These are phyloP conservation scores for Aphanomyces cochlioides DNA, from an alignment of 352 stramenopile genomes.

Conservation along the genomic window DNA sequence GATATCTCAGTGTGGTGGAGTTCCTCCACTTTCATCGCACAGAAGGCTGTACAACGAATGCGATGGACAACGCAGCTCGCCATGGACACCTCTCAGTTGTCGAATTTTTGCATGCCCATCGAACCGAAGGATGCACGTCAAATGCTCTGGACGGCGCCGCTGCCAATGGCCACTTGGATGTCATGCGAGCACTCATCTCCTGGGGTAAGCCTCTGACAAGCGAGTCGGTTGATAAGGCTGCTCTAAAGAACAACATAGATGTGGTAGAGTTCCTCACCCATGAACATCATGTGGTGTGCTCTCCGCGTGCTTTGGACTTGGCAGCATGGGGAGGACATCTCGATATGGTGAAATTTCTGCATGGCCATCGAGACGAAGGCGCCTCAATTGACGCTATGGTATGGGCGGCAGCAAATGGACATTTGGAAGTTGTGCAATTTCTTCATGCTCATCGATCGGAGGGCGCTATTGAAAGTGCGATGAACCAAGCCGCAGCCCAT, in stretches of 20 bases:
- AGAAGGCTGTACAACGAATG: slow-evolving; percentile 12
- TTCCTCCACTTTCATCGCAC: slow-evolving; percentile 2
- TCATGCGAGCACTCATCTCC: not conserved
- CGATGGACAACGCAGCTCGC: slow-evolving; percentile 20
- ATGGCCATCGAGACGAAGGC: slow-evolving; percentile 13
- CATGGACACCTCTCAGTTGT: slow-evolving; percentile 31
- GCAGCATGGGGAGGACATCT: slow-evolving; percentile 39
- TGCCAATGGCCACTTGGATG: not conserved
- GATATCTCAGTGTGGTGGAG: slow-evolving; percentile 1
- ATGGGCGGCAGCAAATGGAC: slow-evolving; percentile 1
- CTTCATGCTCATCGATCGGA: not conserved
- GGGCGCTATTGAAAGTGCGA: slow-evolving; percentile 20
- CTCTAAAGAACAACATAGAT: slow-evolving; percentile 29
- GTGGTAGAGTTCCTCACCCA: not conserved
- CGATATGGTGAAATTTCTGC: slow-evolving; percentile 38
- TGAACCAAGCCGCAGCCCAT: slow-evolving; percentile 31
- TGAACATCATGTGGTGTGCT: not conserved
- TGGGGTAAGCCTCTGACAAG: not conserved
- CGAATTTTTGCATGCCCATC: slow-evolving; percentile 21
- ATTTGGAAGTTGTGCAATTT: slow-evolving; percentile 10
- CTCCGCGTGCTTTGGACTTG: slow-evolving; percentile 33
- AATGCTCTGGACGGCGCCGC: not conserved
- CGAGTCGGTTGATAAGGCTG: slow-evolving; percentile 32
- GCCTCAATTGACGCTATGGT: not conserved
- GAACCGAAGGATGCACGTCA: not conserved